These are phyloP conservation scores for Brassica nigra DNA, from an alignment of 345 rosid species.

Conservation along the genomic window DNA sequence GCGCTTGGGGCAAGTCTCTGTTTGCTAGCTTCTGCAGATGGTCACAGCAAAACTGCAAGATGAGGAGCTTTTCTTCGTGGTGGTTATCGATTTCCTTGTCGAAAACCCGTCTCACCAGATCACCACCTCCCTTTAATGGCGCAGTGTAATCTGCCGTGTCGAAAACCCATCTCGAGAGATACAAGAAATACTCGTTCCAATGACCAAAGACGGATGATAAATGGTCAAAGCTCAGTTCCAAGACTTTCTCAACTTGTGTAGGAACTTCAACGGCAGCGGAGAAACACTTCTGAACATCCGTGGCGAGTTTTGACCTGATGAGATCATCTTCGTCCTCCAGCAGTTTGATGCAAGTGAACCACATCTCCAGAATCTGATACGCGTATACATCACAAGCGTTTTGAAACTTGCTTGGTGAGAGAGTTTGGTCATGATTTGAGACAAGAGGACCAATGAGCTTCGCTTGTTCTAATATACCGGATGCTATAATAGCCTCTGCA, in stretches of 20 bases:
- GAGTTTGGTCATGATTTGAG: conserved; percentile 33
- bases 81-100: conserved; percentile 96
- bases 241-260: conserved; percentile 83
- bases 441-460: conserved; percentile 58
- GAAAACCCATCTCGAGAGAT: conserved; percentile 63
- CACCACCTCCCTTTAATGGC: conserved; percentile 45
- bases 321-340: conserved; percentile 94
- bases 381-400: conserved; percentile 53
- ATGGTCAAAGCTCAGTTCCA: conserved; percentile 69
- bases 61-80: conserved; percentile 86
- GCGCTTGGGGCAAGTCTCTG: conserved; percentile 35
- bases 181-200: conserved; percentile 68
- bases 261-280: conserved; percentile 50
- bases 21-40: conserved; percentile 59
- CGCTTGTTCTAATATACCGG: conserved; percentile 85
- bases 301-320: conserved; percentile 68
- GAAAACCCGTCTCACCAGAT: conserved; percentile 82
- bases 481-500: conserved; percentile 80
- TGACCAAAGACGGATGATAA: conserved; percentile 73
- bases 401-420: conserved; percentile 36
- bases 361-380: conserved; percentile 57
- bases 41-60: conserved; percentile 73
- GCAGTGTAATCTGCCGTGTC: conserved; percentile 52
- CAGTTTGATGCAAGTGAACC: conserved; percentile 79
- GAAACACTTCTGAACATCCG: conserved; percentile 66